Evolutionary conservation across 352 stramenopile genomes (phyloP).

Genomic region (Globisporangium sylvaticum): DNA sequence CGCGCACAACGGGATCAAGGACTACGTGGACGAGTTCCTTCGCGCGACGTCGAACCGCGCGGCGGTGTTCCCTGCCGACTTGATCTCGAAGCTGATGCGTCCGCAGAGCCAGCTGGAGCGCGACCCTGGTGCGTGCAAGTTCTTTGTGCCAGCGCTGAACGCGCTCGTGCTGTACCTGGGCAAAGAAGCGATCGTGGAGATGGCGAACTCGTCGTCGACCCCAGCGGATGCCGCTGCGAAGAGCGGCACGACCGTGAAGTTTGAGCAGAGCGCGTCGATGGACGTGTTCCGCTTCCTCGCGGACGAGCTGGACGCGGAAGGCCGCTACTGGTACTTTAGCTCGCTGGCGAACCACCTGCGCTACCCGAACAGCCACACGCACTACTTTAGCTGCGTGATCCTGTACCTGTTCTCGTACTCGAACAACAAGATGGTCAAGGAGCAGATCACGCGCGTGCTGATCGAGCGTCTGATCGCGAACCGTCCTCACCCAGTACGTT

Average conservation of each 20-base stretch:
- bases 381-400: conserved; percentile 99
- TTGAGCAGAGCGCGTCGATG: conserved; percentile 87
- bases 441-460: conserved; percentile 97
- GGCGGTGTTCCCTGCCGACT: conserved; percentile 83
- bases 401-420: conserved; percentile 98
- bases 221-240: background rate
- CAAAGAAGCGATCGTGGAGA: conserved; percentile 82
- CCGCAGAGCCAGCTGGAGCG: conserved; percentile 55
- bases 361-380: conserved; percentile 99
- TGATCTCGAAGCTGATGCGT: conserved; percentile 74
- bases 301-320: conserved; percentile 93
- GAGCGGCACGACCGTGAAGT: conserved; percentile 51
- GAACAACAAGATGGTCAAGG: conserved; percentile 95
- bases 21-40: conserved; percentile 96
- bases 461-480: conserved; percentile 99
- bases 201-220: conserved; percentile 42
- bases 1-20: conserved; percentile 86
- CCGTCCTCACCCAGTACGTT: conserved; percentile 96
- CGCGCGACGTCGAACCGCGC: conserved; percentile 81
- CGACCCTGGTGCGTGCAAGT: conserved; percentile 73
- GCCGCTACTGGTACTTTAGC: conserved; percentile 98
- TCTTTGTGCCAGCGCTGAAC: conserved; percentile 93
- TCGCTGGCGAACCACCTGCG: conserved; percentile 98
- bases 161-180: conserved; percentile 83
- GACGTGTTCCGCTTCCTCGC: conserved; percentile 96